Percentiles rank a stretch among this genome's conserved stretches.
Evolutionary conservation across 495 filamentous ascomycete genomes (phyloP).

Genomic region (Mytilinidion resinicola): DNA sequence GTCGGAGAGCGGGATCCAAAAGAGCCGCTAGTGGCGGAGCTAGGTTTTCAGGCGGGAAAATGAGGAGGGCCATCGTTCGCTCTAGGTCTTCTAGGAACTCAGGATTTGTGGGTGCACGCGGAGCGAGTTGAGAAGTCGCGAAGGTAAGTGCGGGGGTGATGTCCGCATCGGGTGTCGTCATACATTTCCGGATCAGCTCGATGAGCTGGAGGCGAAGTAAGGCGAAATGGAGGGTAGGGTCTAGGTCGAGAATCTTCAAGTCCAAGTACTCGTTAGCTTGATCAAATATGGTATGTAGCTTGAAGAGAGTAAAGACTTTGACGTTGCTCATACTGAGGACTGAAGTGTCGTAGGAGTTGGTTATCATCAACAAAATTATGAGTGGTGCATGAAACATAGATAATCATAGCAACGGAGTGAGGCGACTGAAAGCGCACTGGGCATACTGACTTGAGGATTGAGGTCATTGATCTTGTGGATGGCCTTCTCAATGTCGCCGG

Average conservation of each 20-base stretch:
- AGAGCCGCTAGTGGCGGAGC: conserved; percentile 67
- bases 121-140: conserved; percentile 78
- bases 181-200: conserved; percentile 80
- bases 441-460: conserved; percentile 71
- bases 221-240: conserved; percentile 81
- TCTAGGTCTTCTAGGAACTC: conserved; percentile 85
- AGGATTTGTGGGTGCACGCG: conserved; percentile 73
- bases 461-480: conserved; percentile 84
- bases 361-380: conserved; percentile 94
- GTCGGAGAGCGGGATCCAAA: conserved; percentile 73
- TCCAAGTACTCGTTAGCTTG: conserved; percentile 1
- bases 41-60: conserved; percentile 66
- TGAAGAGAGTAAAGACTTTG: conserved; percentile 24
- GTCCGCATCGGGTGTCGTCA: conserved; percentile 56
- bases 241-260: conserved; percentile 74
- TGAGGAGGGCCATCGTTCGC: conserved; percentile 83
- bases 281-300: conserved; percentile 9
- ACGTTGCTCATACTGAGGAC: conserved; percentile 82
- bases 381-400: conserved; percentile 99
- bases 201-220: conserved; percentile 87
- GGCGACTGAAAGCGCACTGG: conserved; percentile 3
- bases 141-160: conserved; percentile 80
- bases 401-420: conserved; percentile 75
- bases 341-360: conserved; percentile 66
- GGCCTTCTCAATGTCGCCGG: conserved; percentile 75